Base-by-base conservation (phyloP, 495 filamentous ascomycete species). In the Podospora australis region DNA sequence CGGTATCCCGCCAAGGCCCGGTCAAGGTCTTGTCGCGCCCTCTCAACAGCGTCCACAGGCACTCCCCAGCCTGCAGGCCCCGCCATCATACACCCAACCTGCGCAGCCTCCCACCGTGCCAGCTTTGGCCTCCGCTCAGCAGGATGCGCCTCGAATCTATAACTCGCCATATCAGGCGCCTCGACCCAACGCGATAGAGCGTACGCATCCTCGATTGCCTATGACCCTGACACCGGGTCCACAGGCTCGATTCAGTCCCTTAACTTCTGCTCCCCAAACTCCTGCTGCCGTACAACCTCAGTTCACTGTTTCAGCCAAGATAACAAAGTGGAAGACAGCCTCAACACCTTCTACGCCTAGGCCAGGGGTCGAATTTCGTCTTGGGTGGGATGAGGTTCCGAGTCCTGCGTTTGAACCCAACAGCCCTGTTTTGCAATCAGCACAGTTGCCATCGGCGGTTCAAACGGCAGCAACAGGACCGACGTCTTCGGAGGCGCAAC, bases 321-420 rank as follows among this genome's bases (percentile, higher is more conserved):
- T 66, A 11, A 79, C 76, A 2, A 72, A 68, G 54, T 78, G 76
- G 75, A 66, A 58, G 4, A 60, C 65, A 17, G 62, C 50, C 1
- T 57, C 70, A 13, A 73, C 70, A 0, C 67, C 72, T 3, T 71
- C 74, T 14, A 78, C 74, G 16, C 75, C 75, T 0, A 56, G 45
- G 24, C 41, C 43, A 10, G 56, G 52, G 4, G n/a, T 55, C 9
- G 52, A 50, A 14, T 36, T 43, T 6, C 64, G 63, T 1, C 26
- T 56, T 29, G 56, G 53, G 11, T 55, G 59, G 26, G 57, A 64
- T 47, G 58, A 65, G 21, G 32, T 64, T 26, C 54, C 62, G 26
- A 70, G 67, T 39, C 75, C 75, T 0, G 60, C 57, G 14, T 62
- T 56, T 39, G 76, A 79, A 42, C 69, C 70, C 0, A 56, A 74